These are phyloP conservation scores for Penicillium griseofulvum DNA, from an alignment of 2,329 filamentous ascomycete species.

Conservation along the genomic window DNA sequence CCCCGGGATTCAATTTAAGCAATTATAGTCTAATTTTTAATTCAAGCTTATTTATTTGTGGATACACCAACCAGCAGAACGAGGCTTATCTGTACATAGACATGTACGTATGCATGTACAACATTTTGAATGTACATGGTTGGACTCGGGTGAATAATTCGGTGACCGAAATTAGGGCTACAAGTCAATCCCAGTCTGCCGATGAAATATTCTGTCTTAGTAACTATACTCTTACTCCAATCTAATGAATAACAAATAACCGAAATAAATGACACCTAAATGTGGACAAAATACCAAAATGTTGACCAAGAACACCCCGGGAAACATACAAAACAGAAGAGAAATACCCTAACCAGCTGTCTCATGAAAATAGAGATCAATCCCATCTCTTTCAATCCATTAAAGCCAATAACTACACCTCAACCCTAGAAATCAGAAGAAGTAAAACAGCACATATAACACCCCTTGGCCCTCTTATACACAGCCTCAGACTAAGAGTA, in stretches of 20 bases:
- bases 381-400: neutral
- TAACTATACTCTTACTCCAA: neutral
- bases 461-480: slow-evolving; percentile 8
- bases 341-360: neutral
- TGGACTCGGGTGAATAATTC: neutral
- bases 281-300: neutral
- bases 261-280: neutral
- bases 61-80: neutral
- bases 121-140: neutral
- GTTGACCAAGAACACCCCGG: neutral
- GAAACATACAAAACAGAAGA: neutral
- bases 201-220: neutral
- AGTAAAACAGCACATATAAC: slow-evolving; percentile 17
- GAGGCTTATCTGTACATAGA: neutral
- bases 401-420: neutral
- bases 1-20: slow-evolving; percentile 4
- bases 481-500: slow-evolving; percentile 1
- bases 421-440: slow-evolving; percentile 6
- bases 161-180: neutral
- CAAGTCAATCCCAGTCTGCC: neutral
- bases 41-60: neutral
- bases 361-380: neutral
- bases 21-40: neutral
- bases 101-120: too few relatives aligned
- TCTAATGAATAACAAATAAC: neutral